Base-by-base conservation (phyloP, 192 early-diverging fungal species). In the Coemansia sp. region DNA sequence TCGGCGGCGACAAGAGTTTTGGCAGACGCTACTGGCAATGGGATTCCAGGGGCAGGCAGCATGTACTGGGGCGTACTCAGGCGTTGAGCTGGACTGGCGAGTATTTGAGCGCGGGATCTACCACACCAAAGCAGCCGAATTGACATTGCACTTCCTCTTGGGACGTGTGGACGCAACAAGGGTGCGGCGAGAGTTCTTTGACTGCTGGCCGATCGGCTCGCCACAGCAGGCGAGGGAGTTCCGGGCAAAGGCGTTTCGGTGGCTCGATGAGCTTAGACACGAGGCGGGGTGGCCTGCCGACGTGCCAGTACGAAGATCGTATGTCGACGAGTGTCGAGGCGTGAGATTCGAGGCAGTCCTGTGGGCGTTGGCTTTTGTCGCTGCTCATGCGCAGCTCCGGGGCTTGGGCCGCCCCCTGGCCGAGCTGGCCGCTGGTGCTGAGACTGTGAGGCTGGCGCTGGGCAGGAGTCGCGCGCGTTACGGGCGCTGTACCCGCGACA, bases 151-250 rank as follows among this genome's bases (percentile, higher is more conserved):
- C 50, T 89, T 89, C 55, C 58, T 89, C 17, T 67, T 89, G 27
- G 61, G 70, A 14, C 78, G 68, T 4, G 64, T 89, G 34, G 82
- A 87, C 51, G 34, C 51, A 2, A 27, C 9, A 12, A 74, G 66
- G 10, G 64, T 75, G 11, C 64, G 53, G 12, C 82, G 73, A 29
- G 84, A 87, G 44, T 76, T 82, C 38, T 83, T 82, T 48, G 84
- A 79, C 57, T 85, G 84, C 68, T 89, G 86, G 85, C 87, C 87
- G 11, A 77, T 87, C 9, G 72, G 78, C 41, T 86, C 86, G 55
- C 75, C 84, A 23, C 72, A 74, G 25, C 84, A 88, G 41, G 82
- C 86, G 3, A 70, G 86, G 11, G 86, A 87, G 23, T 88, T 90
- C 48, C 80, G 89, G 19, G 74, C 84, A 14, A 71, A 80, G 32